Conservation (phyloP, 2,329 filamentous ascomycete genomes). For the Calonectria multiphialidica region DNA sequence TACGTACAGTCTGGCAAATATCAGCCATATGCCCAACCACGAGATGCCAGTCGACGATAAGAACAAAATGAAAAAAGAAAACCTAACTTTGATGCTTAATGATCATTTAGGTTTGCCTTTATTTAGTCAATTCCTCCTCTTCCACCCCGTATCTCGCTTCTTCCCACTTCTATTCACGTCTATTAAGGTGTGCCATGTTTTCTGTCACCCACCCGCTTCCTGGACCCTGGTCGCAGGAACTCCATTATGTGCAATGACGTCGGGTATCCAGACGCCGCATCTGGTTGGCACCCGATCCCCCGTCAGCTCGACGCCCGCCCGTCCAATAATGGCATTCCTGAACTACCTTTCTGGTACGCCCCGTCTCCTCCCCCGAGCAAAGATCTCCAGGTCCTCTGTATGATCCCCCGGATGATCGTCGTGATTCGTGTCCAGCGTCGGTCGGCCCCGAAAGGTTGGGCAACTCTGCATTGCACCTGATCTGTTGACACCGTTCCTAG, state of each 20-base stretch:
- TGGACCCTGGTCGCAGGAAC: conserved; percentile 35
- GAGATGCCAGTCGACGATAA: too few relatives aligned
- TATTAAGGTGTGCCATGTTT: background rate
- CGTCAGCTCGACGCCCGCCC: conserved; percentile 13
- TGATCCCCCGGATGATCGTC: conserved; percentile 40
- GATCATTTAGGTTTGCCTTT: background rate
- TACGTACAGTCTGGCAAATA: too few relatives aligned
- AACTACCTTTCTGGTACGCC: conserved; percentile 2
- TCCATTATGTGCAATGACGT: conserved; percentile 41
- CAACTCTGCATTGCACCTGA: conserved; percentile 31
- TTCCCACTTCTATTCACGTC: background rate
- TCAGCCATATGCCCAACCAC: too few relatives aligned
- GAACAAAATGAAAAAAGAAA: too few relatives aligned
- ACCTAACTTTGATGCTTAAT: too few relatives aligned
- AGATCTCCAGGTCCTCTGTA: conserved; percentile 21
- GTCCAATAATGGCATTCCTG: conserved; percentile 26
- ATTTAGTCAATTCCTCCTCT: background rate
- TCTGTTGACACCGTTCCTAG: conserved; percentile 5
- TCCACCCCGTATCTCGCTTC: background rate
- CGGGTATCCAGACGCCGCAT: conserved; percentile 22
- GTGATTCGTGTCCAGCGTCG: conserved; percentile 27
- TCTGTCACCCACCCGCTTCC: background rate
- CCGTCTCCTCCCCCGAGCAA: conserved; percentile 18
- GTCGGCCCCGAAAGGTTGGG: conserved; percentile 38
- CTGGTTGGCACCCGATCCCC: conserved; percentile 25